A percentile compares a stretch with the other conserved stretches of the same genome.
Evolutionary conservation across 2,329 filamentous ascomycete genomes (phyloP).

Genomic region (Aureobasidium sp.): DNA sequence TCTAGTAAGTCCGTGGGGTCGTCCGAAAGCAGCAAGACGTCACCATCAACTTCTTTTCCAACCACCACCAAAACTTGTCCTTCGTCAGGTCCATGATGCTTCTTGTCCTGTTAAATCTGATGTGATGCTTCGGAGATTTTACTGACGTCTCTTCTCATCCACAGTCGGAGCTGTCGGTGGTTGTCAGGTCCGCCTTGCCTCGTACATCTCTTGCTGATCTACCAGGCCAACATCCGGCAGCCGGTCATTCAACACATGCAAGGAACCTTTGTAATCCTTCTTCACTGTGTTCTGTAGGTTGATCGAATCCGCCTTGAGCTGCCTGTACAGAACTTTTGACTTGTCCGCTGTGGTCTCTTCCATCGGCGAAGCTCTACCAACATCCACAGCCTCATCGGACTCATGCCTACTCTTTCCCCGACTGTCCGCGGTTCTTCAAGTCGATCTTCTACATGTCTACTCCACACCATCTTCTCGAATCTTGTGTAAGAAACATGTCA

Average conservation of each 20-base stretch:
- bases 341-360: background rate
- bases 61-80: background rate
- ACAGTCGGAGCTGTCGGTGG: conserved; percentile 3
- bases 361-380: background rate
- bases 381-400: background rate
- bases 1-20: conserved; percentile 10
- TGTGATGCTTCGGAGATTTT: conserved; percentile 10
- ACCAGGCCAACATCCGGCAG: background rate
- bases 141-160: background rate
- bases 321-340: too few species aligned
- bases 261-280: background rate
- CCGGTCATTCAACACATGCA: conserved; percentile 1
- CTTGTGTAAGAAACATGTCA: conserved; percentile 6
- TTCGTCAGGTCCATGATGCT: background rate
- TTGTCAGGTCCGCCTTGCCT: background rate
- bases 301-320: too few species aligned
- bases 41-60: background rate
- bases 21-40: background rate
- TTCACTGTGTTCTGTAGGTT: background rate
- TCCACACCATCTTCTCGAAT: conserved; percentile 1
- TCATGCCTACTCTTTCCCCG: background rate
- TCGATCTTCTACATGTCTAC: background rate
- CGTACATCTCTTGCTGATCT: conserved; percentile 3
- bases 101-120: background rate
- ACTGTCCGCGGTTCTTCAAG: background rate